Evolutionary conservation across 495 filamentous ascomycete genomes (phyloP), one percentile per base, ranked within the genome.

Genomic region (Penicillium subrubescens): DNA sequence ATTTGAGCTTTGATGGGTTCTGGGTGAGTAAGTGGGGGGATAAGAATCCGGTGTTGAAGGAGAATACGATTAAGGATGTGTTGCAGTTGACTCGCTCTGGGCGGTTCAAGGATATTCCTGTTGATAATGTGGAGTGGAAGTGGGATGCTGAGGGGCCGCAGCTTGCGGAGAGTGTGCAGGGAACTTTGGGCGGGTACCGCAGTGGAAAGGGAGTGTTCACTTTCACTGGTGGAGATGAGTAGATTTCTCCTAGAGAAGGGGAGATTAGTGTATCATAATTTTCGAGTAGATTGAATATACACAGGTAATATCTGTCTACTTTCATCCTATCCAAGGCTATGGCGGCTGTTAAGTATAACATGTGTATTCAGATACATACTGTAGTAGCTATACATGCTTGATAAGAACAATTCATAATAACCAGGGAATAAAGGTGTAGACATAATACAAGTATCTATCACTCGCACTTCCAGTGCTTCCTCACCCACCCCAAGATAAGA

Each of bases 11-110:
- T 64, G 86, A 91, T 67, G 95, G 95, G 2, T 98, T 98, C 75
- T 99, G 95, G 95, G 88, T 98, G 27, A 93, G 89, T 69, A 87
- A 79, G 63, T 98, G 96, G 96, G 88, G 86, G 17, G 92, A 94
- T 73, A 79, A 84, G 71, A 81, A 96, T 71, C 86, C 90, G 1
- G 81, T 81, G 48, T 85, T 90, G 71, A 96, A 94, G 82, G 84
- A 86, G 72, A 84, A 80, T 66, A 96, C 90, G 46, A 88, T 98
- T 25, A 86, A 89, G 17, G 90, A 96, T 79, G 87, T 99, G 35
- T 76, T 98, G 60, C 84, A 87, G 27, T 68, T 95, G 71, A 91
- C 87, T 48, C 81, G 90, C 44, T 72, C 84, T 44, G 93, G 92
- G 5, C 84, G 89, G 73, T 94, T 99, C 70, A 88, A 86, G 75